Evolutionary conservation across 75 land plant genomes (phyloP), one percentile per base, ranked within the genome.

Genomic region (Ceratopteris richardii): DNA sequence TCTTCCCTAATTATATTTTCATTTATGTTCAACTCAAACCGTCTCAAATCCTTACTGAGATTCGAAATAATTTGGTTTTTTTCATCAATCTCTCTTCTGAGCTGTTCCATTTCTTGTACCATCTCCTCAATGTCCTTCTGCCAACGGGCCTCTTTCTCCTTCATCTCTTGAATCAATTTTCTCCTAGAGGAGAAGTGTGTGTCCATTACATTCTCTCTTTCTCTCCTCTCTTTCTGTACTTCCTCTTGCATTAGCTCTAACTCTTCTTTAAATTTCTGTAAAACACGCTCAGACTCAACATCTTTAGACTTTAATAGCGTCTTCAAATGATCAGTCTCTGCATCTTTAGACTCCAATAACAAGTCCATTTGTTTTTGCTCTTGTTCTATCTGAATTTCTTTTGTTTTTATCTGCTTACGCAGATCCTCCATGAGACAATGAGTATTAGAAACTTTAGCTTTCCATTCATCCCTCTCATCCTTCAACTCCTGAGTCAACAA

Each of bases 131-230:
- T 27, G 22, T 63, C 61, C 26, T 64, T 71, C 25, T 69, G 58
- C 72, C 72, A 69, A 4, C 31, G 54, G 23, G 53, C 66, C 44
- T 69, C 65, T 19, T 62, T 62, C 51, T 47, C 59, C 30, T 58
- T 46, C 60, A 64, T 57, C 25, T 71, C 73, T 43, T 47, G 30
- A 43, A 53, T 51, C 31, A 71, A 51, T 19, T 65, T 57, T 57
- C 51, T 47, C n/a, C 64, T 71, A 20, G 53, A 65, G 44, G 66
- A 46, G 48, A 57, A 58, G 43, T 69, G 63, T 58, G 47, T 17
- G 40, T 69, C 72, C 60, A 56, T 62, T 26, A 71, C 60, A 28
- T 58, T 55, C 40, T 63, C 73, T 29, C 73, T 57, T 25, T 71
- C 73, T 27, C 57, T 62, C 24, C 73, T 58, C 41, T 71, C 73